A percentile compares a stretch with the other conserved stretches of the same genome.
phyloP scores from a whole-genome alignment of 352 stramenopile species.

The Pythium monospermum region DNA sequence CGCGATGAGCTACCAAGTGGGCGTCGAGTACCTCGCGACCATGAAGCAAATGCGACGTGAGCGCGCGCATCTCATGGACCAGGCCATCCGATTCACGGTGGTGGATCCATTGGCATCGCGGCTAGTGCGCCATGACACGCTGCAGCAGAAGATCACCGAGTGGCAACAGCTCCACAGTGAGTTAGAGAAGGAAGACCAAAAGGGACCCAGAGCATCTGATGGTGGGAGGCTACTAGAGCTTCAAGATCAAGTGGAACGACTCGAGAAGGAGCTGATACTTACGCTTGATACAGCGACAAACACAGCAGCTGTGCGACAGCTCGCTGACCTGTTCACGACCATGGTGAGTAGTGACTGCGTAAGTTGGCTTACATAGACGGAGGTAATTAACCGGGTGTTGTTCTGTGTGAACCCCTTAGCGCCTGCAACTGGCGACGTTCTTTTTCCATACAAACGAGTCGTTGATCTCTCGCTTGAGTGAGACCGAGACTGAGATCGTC shows the following conservation, averaged over 20 bases:
- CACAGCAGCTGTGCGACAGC: constrained; percentile 24
- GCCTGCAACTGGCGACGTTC: constrained; percentile 69
- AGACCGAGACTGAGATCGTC: constrained; percentile 54
- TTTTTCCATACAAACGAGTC: constrained; percentile 63
- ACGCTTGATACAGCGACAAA: constrained; percentile 40
- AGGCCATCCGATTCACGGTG: constrained; percentile 75
- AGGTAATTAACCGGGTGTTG: too few species aligned
- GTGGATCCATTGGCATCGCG: constrained; percentile 52
- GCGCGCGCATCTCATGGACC: constrained; percentile 60
- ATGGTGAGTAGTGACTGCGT: constrained; percentile 54
- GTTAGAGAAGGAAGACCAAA: constrained; percentile 38
- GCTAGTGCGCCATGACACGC: constrained; percentile 41
- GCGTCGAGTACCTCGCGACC: constrained; percentile 39
- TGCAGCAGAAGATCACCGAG: constrained; percentile 34
- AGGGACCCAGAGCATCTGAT: constrained; percentile 14
- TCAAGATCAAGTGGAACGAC: constrained; percentile 29
- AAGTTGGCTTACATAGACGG: too few species aligned
- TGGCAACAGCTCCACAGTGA: constrained; percentile 27
- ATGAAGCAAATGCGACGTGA: constrained; percentile 55
- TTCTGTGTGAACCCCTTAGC: too few species aligned
- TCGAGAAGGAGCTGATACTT: constrained; percentile 35
- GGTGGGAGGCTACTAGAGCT: constrained; percentile 27
- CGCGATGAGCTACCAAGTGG: constrained; percentile 23
- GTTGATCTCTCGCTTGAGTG: constrained; percentile 40
- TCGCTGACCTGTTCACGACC: constrained; percentile 51